Percentiles rank a stretch among this genome's conserved stretches.
These are phyloP conservation scores for Codiaeum variegatum DNA, from an alignment of 441 rosid species.

Conservation along the genomic window DNA sequence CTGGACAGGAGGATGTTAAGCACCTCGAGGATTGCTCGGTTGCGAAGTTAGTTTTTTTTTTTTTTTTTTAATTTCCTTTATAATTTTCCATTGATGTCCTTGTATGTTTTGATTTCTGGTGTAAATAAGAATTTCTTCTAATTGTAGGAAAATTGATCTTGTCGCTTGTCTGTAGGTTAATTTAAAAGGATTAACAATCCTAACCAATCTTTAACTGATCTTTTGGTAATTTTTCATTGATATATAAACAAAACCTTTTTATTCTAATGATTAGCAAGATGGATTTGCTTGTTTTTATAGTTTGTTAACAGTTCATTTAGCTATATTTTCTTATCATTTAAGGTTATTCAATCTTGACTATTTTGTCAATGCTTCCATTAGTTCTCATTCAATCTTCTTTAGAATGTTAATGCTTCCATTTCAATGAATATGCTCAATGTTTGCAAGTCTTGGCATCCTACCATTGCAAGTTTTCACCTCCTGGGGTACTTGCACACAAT, in stretches of 20 bases:
- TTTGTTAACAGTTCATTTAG: not conserved
- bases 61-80: not conserved
- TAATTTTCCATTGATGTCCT: not conserved
- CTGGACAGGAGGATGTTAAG: conserved; percentile 48
- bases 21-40: conserved; percentile 69
- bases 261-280: not conserved
- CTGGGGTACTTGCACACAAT: not conserved
- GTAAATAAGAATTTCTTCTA: not conserved
- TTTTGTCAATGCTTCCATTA: not conserved
- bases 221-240: not conserved
- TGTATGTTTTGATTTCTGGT: not conserved
- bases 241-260: not conserved
- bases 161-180: not conserved
- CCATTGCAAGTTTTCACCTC: not conserved
- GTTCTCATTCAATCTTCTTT: not conserved
- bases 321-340: not conserved
- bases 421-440: not conserved
- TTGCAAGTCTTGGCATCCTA: not conserved
- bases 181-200: not conserved
- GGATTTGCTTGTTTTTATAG: not conserved
- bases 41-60: conserved; percentile 43
- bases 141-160: not conserved
- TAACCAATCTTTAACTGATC: not conserved
- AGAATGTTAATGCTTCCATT: not conserved
- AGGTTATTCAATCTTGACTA: not conserved